Evolutionary conservation across 768 basidiomycete genomes (phyloP).

Genomic region (Tricholoma sp.): DNA sequence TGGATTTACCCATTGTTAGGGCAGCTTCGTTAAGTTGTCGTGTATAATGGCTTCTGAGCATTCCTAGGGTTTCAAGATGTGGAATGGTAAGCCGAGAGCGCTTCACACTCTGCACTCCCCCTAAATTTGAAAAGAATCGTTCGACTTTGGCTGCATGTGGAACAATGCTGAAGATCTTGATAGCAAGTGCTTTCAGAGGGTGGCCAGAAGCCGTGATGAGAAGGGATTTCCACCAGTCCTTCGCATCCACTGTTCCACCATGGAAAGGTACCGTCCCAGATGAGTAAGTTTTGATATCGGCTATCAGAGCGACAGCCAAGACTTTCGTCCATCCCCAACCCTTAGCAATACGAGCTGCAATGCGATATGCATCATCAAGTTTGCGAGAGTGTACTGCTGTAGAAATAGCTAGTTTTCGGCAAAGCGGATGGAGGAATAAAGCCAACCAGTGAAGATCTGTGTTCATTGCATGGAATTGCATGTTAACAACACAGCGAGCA

Average conservation of each 20-base stretch:
- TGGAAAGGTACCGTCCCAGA: no score
- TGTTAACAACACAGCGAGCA: not conserved
- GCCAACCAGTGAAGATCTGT: not conserved
- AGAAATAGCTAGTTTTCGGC: not conserved
- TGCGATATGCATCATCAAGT: not conserved
- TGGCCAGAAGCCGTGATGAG: no score
- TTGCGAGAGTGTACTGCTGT: not conserved
- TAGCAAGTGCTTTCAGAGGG: no score
- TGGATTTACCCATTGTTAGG: no score
- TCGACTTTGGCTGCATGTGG: conserved; percentile 19
- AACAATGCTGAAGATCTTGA: no score
- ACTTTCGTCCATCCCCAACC: not conserved
- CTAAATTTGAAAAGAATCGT: not conserved
- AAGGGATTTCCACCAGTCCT: no score
- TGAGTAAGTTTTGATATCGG: no score
- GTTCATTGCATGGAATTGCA: not conserved
- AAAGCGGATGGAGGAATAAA: not conserved
- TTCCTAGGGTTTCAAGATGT: not conserved
- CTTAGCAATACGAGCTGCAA: not conserved
- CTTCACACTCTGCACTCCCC: not conserved
- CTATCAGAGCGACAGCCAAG: no score
- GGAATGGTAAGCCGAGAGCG: not conserved
- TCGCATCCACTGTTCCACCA: no score
- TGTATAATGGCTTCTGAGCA: no score
- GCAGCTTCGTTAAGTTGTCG: no score